Evolutionary conservation across 495 filamentous ascomycete species (phyloP).

Genomic region (Aspergillus campestris): DNA sequence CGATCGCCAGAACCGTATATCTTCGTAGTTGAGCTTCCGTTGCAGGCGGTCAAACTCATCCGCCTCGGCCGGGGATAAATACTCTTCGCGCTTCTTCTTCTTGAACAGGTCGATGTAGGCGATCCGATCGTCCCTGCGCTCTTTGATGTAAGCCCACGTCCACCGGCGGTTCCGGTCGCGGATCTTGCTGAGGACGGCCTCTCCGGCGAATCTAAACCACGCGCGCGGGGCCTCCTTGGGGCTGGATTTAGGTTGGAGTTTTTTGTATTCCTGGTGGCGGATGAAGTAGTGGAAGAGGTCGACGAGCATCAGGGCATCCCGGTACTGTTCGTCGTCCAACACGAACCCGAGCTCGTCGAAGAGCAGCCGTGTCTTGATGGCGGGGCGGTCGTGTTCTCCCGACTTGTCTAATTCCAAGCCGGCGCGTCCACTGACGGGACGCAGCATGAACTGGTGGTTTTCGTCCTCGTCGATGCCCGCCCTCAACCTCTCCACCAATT

Average conservation of each 20-base stretch:
- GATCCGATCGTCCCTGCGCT: slow-evolving; percentile 81
- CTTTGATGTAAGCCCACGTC: slow-evolving; percentile 91
- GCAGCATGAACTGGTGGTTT: slow-evolving; percentile 86
- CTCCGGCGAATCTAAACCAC: slow-evolving; percentile 83
- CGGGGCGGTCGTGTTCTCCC: slow-evolving; percentile 67
- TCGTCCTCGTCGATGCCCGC: slow-evolving; percentile 66
- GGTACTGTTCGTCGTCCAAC: slow-evolving; percentile 92
- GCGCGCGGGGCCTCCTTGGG: slow-evolving; percentile 87
- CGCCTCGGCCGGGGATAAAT: slow-evolving; percentile 56
- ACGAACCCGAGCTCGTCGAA: slow-evolving; percentile 97
- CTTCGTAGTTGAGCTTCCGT: slow-evolving; percentile 85
- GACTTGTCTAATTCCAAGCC: slow-evolving; percentile 92
- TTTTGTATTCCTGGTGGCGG: slow-evolving; percentile 94
- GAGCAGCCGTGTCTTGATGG: slow-evolving; percentile 80
- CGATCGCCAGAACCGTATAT: slow-evolving; percentile 93
- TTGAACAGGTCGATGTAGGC: slow-evolving; percentile 94
- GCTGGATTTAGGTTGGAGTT: slow-evolving; percentile 73
- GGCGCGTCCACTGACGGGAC: slow-evolving; percentile 85
- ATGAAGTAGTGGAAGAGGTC: slow-evolving; percentile 98
- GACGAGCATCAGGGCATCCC: slow-evolving; percentile 93
- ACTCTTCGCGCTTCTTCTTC: slow-evolving; percentile 74
- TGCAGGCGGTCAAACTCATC: slow-evolving; percentile 71
- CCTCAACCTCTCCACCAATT: slow-evolving; percentile 66
- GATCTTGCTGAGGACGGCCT: slow-evolving; percentile 84
- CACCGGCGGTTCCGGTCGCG: slow-evolving; percentile 83